These are phyloP conservation scores for Boechera divaricarpa DNA, from an alignment of 345 rosid species.

Conservation along the genomic window DNA sequence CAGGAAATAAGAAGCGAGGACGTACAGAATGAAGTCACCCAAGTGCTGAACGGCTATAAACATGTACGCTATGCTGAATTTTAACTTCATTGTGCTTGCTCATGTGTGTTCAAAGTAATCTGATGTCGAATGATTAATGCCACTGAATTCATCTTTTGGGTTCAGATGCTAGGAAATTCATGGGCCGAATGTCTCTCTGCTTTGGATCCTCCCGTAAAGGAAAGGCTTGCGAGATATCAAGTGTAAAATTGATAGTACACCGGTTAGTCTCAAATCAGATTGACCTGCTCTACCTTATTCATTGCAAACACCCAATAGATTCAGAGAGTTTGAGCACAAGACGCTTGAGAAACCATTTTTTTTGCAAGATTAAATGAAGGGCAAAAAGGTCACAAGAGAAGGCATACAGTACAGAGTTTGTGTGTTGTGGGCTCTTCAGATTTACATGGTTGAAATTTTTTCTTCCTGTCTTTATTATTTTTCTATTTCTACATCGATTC, in stretches of 20 bases:
- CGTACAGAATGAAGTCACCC: slow-evolving; percentile 82
- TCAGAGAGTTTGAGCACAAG: slow-evolving; percentile 35
- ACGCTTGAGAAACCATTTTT: slow-evolving; percentile 31
- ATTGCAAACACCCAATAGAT: slow-evolving; percentile 28
- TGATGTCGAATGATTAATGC: not conserved
- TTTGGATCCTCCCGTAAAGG: slow-evolving; percentile 85
- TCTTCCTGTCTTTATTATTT: not conserved
- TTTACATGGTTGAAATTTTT: slow-evolving; percentile 19
- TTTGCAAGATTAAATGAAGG: slow-evolving; percentile 35
- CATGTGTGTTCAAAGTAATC: too few relatives aligned
- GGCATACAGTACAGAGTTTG: slow-evolving; percentile 37
- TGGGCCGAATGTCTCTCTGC: slow-evolving; percentile 92
- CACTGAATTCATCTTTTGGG: slow-evolving; percentile 6
- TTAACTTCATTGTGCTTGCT: not conserved
- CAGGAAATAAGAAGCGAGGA: slow-evolving; percentile 92
- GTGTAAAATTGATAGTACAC: slow-evolving; percentile 47
- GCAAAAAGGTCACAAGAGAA: slow-evolving; percentile 28
- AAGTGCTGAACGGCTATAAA: slow-evolving; percentile 92
- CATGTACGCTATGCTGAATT: slow-evolving; percentile 52
- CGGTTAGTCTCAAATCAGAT: slow-evolving; percentile 24
- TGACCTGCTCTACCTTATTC: slow-evolving; percentile 10
- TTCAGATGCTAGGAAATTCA: slow-evolving; percentile 85
- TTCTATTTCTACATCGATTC: slow-evolving; percentile 22
- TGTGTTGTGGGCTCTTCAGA: slow-evolving; percentile 36
- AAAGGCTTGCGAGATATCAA: slow-evolving; percentile 81